Base-by-base conservation (phyloP, 176 grass and related monocot species). In the Hordeum marinum region DNA sequence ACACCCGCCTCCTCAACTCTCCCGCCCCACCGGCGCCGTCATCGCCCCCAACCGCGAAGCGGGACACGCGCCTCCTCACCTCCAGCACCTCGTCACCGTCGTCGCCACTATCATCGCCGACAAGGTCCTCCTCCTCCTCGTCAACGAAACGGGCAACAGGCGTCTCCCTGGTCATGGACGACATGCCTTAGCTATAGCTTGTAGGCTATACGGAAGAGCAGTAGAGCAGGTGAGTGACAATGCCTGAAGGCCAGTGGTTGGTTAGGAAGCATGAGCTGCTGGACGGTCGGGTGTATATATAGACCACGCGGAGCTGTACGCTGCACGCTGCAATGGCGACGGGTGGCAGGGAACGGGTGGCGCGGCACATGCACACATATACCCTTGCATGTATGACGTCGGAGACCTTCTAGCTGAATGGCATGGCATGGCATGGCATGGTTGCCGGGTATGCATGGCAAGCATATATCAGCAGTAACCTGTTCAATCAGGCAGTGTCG, bases 1-100 rank as follows among this genome's bases (percentile, higher is more conserved):
- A 87, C 46, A 88, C 72, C 31, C 65, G 79, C 68, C 13, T 76
- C 41, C 85, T 80, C 26, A 31, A 9, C 72, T 75, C 72, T 1
- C 26, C 25, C 26, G 26, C 72, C n/a, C 23, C 69, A 7, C 69
- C 68, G n/a, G 39, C 68, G 7, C 27, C 86, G 35, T 66, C 67
- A 13, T 75, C 78, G 1, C 42, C 87, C 40, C 89, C 89, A 25
- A 87, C 80, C 36, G 92, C 75, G 40, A 94, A 84, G 21, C 64
- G 59, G 6, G 89, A 89, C 80, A 88, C 77, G 39, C 72, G 79
- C 54, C 13, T 84, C 41, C 85, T 80, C 67, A 79, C 46, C 35
- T 76, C 83, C 48, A 55, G 41, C 45, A 48, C 36, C 35, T 45
- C 79, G 3, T 7, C 21, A 9, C 65, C 80, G 20, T 29, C 79